These are phyloP conservation scores for Exophiala spinifera DNA, from an alignment of 2,329 filamentous ascomycete genomes.

Conservation along the genomic window DNA sequence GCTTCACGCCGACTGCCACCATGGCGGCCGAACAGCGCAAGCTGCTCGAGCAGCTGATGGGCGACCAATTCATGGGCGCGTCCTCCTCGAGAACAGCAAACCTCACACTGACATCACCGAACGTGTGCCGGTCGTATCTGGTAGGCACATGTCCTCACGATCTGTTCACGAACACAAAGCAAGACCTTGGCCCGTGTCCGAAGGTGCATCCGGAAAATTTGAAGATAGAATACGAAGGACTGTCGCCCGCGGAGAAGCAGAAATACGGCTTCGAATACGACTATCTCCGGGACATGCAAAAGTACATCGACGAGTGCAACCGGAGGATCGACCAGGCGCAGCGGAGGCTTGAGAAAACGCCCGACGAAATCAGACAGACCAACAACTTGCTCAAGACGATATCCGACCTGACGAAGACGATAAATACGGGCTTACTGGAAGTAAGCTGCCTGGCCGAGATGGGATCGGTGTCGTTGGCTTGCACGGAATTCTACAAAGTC, in stretches of 20 bases:
- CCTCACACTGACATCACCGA: constrained; percentile 83
- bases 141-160: constrained; percentile 95
- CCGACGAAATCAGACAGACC: constrained; percentile 94
- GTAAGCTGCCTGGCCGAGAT: constrained; percentile 80
- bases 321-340: constrained; percentile 87
- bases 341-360: constrained; percentile 79
- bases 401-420: constrained; percentile 71
- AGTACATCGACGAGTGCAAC: constrained; percentile 97
- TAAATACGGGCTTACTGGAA: constrained; percentile 80
- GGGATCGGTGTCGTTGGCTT: constrained; percentile 73
- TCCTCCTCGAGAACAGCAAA: constrained; percentile 72
- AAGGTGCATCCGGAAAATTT: constrained; percentile 85
- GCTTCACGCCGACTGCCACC: not conserved
- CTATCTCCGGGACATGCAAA: constrained; percentile 92
- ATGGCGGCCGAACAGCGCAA: constrained; percentile 98
- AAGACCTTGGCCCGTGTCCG: constrained; percentile 86
- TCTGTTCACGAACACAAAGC: constrained; percentile 98
- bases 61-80: constrained; percentile 73
- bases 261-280: constrained; percentile 92
- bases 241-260: constrained; percentile 67
- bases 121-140: constrained; percentile 92
- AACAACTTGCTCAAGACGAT: constrained; percentile 86
- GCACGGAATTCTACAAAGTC: constrained; percentile 85
- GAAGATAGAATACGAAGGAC: constrained; percentile 80
- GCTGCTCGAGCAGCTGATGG: constrained; percentile 91